Percentiles rank a stretch among this genome's conserved stretches.
These are phyloP conservation scores for Solanum phureja DNA, from an alignment of 257 asterid genomes.

Conservation along the genomic window DNA sequence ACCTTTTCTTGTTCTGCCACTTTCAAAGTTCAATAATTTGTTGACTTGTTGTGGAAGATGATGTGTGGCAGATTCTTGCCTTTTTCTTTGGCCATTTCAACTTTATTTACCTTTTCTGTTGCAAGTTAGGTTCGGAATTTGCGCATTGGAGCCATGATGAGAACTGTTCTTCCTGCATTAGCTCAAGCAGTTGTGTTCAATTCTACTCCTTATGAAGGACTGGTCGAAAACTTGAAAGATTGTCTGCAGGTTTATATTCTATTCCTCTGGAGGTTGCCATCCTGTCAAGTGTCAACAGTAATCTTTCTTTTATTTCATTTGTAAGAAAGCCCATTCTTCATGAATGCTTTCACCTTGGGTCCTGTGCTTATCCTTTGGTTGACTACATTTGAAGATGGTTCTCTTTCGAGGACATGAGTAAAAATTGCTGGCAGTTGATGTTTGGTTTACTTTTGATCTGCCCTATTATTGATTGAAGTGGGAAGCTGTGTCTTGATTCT, in stretches of 20 bases:
- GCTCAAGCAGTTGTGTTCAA: constrained; percentile 78
- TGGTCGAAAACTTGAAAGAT: constrained; percentile 47
- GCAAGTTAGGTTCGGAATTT: constrained; percentile 64
- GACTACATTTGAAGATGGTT: neutral
- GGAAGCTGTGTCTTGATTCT: neutral
- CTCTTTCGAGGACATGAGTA: neutral
- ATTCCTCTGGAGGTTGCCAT: neutral
- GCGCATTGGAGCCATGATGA: constrained; percentile 94
- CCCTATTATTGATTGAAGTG: neutral
- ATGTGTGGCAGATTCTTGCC: neutral
- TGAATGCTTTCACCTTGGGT: neutral
- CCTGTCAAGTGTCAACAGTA: neutral
- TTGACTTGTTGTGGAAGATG: neutral
- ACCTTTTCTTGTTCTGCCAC: neutral
- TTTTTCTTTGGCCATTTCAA: neutral
- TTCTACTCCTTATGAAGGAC: constrained; percentile 24
- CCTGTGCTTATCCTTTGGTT: neutral
- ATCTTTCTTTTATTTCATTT: neutral
- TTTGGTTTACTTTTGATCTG: neutral
- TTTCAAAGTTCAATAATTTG: neutral
- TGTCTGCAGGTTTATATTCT: constrained; percentile 53
- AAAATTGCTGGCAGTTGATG: neutral
- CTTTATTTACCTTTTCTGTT: neutral
- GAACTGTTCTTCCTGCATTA: constrained; percentile 82
- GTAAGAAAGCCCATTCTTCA: neutral